Percentiles rank a stretch among this genome's conserved stretches.
phyloP scores from a whole-genome alignment of 1,284 basidiomycete genomes.

The Moesziomyces sp. region DNA sequence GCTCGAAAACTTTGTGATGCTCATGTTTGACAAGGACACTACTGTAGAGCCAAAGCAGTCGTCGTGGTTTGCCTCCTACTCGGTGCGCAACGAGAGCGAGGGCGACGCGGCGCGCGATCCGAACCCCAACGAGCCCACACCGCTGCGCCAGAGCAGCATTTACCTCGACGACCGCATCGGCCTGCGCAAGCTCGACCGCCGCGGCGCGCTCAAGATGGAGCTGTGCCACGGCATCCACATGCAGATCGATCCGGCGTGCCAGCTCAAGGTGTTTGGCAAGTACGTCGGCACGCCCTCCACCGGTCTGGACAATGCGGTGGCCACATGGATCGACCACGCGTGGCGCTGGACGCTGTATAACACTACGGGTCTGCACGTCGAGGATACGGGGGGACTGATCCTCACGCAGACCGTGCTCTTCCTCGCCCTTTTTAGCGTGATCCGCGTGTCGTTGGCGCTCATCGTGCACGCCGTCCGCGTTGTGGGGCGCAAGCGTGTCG shows the following conservation, averaged over 20 bases:
- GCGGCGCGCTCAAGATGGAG: slow-evolving; percentile 70
- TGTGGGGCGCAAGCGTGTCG: slow-evolving; percentile 9
- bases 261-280: slow-evolving; percentile 58
- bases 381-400: slow-evolving; percentile 34
- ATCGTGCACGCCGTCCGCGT: slow-evolving; percentile 12
- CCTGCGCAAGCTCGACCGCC: slow-evolving; percentile 78
- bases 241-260: slow-evolving; percentile 62
- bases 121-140: slow-evolving; percentile 69
- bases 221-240: slow-evolving; percentile 63
- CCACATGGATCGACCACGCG: slow-evolving; percentile 21
- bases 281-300: slow-evolving; percentile 55
- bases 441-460: slow-evolving; percentile 16
- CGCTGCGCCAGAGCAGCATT: slow-evolving; percentile 79
- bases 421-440: slow-evolving; percentile 16
- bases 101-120: slow-evolving; percentile 5
- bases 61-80: slow-evolving; percentile 62
- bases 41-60: slow-evolving; percentile 63
- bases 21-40: slow-evolving; percentile 62
- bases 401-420: slow-evolving; percentile 24
- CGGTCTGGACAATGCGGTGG: slow-evolving; percentile 15
- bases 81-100: slow-evolving; percentile 43
- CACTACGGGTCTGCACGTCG: slow-evolving; percentile 34
- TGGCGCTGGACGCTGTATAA: slow-evolving; percentile 51
- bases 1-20: slow-evolving; percentile 67
- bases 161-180: slow-evolving; percentile 92